These are phyloP conservation scores for Trametes punicea DNA, from an alignment of 768 basidiomycete species.

Conservation along the genomic window DNA sequence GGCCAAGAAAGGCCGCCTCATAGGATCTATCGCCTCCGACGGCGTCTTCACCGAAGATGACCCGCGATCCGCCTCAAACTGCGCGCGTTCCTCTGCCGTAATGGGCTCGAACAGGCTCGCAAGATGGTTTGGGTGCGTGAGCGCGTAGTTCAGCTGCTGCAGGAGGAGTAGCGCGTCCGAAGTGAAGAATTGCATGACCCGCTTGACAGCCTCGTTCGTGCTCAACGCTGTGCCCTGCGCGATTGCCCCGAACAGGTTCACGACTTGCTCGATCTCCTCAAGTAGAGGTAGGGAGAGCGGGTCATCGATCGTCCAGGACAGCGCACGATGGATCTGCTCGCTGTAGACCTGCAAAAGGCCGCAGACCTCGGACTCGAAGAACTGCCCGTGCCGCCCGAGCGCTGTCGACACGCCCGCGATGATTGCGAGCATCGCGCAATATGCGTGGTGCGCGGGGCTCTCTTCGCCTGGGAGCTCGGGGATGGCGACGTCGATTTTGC, in stretches of 20 bases:
- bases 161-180: slow-evolving; percentile 67
- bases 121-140: slow-evolving; percentile 89
- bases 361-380: slow-evolving; percentile 80
- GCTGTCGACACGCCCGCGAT: slow-evolving; percentile 68
- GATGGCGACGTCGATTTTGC: slow-evolving; percentile 61
- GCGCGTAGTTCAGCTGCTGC: slow-evolving; percentile 85
- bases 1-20: slow-evolving; percentile 68
- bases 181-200: slow-evolving; percentile 67
- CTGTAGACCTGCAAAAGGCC: slow-evolving; percentile 85
- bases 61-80: slow-evolving; percentile 59
- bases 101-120: slow-evolving; percentile 78
- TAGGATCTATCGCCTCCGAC: slow-evolving; percentile 53
- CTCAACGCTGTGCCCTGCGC: slow-evolving; percentile 49
- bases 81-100: slow-evolving; percentile 66
- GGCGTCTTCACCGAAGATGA: slow-evolving; percentile 32
- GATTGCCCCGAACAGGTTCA: slow-evolving; percentile 74
- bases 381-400: slow-evolving; percentile 64
- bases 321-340: slow-evolving; percentile 69
- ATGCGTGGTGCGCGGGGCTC: slow-evolving; percentile 75
- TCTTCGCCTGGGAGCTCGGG: slow-evolving; percentile 72
- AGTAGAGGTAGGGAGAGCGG: slow-evolving; percentile 71
- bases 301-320: slow-evolving; percentile 82
- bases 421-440: slow-evolving; percentile 82
- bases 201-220: slow-evolving; percentile 50
- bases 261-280: slow-evolving; percentile 80